These are phyloP conservation scores for Acephala macrosclerotiorum DNA, from an alignment of 2,329 filamentous ascomycete species.

Conservation along the genomic window DNA sequence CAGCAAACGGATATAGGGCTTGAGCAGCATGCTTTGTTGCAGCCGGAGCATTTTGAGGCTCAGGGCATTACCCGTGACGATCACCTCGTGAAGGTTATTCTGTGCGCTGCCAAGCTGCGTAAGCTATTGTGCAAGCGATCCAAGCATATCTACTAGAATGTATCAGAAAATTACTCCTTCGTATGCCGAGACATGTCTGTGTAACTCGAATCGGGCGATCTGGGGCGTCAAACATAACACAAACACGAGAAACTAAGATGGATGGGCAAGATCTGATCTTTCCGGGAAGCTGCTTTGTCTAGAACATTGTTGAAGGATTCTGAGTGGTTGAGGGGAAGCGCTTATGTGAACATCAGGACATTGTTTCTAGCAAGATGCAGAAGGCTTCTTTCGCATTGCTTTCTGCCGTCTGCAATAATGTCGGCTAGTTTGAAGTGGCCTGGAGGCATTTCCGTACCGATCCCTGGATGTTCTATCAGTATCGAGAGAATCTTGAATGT, in stretches of 20 bases:
- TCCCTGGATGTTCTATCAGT: not conserved
- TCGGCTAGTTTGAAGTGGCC: not conserved
- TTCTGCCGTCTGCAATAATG: not conserved
- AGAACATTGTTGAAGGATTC: not conserved
- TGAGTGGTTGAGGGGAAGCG: not conserved
- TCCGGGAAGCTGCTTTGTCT: not conserved
- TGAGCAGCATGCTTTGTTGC: not conserved
- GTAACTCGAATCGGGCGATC: not conserved
- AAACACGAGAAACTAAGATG: not conserved
- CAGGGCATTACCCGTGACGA: constrained; percentile 2
- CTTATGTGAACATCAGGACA: not conserved
- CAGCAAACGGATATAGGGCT: constrained; percentile 5
- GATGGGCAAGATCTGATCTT: not conserved
- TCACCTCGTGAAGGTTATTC: not conserved
- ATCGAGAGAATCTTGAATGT: not conserved
- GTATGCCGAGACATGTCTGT: not conserved
- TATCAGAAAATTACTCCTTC: not conserved
- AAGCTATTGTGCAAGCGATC: not conserved
- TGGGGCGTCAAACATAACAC: not conserved
- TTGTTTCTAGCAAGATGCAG: not conserved
- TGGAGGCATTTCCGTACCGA: not conserved
- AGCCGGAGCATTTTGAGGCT: constrained; percentile 6
- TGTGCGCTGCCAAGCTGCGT: not conserved
- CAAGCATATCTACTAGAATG: not conserved
- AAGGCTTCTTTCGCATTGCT: constrained; percentile 3